Conservation (phyloP, 1,284 basidiomycete species). For the Ustilago esculenta region DNA sequence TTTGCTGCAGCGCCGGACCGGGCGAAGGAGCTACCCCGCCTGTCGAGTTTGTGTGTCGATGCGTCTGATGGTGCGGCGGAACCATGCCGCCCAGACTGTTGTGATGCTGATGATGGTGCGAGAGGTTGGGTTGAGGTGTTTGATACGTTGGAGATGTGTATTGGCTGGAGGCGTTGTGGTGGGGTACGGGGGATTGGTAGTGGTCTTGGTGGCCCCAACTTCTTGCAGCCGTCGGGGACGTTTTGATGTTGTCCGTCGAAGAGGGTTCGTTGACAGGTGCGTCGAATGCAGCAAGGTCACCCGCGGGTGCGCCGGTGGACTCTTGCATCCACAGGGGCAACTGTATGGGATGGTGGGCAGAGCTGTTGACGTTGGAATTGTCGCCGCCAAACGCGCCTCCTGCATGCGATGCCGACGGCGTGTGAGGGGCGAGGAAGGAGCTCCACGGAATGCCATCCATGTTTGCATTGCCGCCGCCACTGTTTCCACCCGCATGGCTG, state of each 20-base stretch:
- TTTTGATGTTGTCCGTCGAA: background rate
- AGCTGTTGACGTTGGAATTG: background rate
- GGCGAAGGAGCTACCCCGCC: slow-evolving; percentile 8
- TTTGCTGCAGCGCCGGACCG: slow-evolving; percentile 1
- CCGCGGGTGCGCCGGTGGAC: slow-evolving; percentile 15
- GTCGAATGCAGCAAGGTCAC: slow-evolving; percentile 10
- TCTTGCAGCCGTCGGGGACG: slow-evolving; percentile 1
- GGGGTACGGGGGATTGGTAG: slow-evolving; percentile 36
- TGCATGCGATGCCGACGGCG: slow-evolving; percentile 10
- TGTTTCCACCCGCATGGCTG: background rate
- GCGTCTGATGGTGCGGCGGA: slow-evolving; percentile 6
- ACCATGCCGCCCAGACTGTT: background rate
- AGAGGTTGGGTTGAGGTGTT: background rate
- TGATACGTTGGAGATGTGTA: slow-evolving; percentile 28
- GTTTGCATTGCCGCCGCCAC: background rate
- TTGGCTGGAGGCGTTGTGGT: slow-evolving; percentile 7
- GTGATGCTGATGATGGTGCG: slow-evolving; percentile 3
- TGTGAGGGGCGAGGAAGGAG: slow-evolving; percentile 24
- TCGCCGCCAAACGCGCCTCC: slow-evolving; percentile 15
- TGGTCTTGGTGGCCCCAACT: slow-evolving; percentile 41
- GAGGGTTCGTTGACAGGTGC: background rate
- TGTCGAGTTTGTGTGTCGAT: slow-evolving; percentile 6
- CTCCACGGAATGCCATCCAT: slow-evolving; percentile 21
- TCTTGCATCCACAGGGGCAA: slow-evolving; percentile 54
- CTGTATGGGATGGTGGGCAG: slow-evolving; percentile 27